Conservation (phyloP, 2,329 filamentous ascomycete genomes). For the Penicillium sp. region DNA sequence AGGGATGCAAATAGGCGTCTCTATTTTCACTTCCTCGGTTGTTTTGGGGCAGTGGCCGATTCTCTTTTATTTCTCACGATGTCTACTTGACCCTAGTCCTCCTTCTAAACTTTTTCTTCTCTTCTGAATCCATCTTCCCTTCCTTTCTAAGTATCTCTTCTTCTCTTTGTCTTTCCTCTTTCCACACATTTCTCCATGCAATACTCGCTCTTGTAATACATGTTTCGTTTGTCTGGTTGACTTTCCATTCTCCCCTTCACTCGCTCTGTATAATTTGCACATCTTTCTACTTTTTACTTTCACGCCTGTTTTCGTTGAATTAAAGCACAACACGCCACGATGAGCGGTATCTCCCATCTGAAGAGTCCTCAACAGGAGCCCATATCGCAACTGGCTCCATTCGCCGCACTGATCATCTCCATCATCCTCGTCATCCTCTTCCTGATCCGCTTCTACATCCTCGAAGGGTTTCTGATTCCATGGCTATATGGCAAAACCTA, state of each 20-base stretch:
- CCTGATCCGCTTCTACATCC: conserved; percentile 44
- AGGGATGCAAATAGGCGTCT: background rate
- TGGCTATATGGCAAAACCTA: conserved; percentile 37
- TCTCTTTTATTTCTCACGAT: background rate
- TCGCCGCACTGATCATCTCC: conserved; percentile 28
- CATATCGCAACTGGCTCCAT: conserved; percentile 25
- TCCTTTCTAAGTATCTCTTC: background rate
- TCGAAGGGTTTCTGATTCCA: conserved; percentile 41
- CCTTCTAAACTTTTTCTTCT: background rate
- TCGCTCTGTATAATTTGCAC: background rate
- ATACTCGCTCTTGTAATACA: no score
- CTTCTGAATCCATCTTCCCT: background rate
- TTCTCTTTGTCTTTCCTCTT: no score
- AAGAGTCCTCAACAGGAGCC: conserved; percentile 12
- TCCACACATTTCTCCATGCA: no score
- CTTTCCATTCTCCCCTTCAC: background rate
- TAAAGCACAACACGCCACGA: background rate
- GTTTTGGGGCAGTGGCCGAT: no score
- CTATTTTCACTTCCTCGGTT: background rate
- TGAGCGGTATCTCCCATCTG: background rate
- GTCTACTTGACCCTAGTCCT: background rate
- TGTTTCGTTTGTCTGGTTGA: background rate
- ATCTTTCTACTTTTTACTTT: background rate
- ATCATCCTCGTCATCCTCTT: conserved; percentile 33
- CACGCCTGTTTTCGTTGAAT: background rate